Evolutionary conservation across 108 stramenopile species (phyloP), one percentile per base, ranked within the genome.

Genomic region (Nitzschia sp.): DNA sequence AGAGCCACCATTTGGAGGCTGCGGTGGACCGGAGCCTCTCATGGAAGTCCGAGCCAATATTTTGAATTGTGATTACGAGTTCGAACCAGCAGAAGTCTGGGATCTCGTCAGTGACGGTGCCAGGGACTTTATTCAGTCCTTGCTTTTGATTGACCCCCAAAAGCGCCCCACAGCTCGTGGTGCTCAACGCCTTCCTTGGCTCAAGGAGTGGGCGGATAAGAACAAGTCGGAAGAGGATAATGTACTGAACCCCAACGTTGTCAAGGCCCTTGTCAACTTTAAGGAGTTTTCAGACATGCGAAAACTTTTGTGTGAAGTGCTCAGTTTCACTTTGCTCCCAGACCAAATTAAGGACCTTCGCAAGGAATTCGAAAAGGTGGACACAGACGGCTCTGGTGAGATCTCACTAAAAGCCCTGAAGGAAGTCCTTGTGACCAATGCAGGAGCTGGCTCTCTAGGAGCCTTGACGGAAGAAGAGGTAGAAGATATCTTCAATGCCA

Each of bases 241-340:
- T 19, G 65, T 69, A 14, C 81, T 94, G 25, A 88, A 85, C 63
- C 86, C 85, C 15, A 80, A 82, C 65, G 89, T 94, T 46, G 93
- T 89, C 10, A 85, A 86, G 42, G 88, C 89, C 1, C 63, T 94
- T 42, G 83, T 89, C 22, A 83, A 82, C 39, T 94, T 94, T 80
- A 90, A 91, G 57, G 87, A 94, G 63, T 90, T 87, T 63, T 87
- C 86, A 14, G 92, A 90, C 54, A 93, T 93, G 92, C 77, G 87
- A 52, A 93, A 93, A 73, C 65, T 94, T 11, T 54, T 94, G 7
- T 91, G 88, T 63, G 93, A 94, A 75, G 93, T 94, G 0, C 67
- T 94, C 6, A 90, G 88, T 71, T 94, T 91, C 66, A 94, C 93
- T 7, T 69, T 94, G n/a, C 64, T 94, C 38, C 90, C 93, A 0